These are phyloP conservation scores for Lantana camara DNA, from an alignment of 257 asterid genomes.

Conservation along the genomic window DNA sequence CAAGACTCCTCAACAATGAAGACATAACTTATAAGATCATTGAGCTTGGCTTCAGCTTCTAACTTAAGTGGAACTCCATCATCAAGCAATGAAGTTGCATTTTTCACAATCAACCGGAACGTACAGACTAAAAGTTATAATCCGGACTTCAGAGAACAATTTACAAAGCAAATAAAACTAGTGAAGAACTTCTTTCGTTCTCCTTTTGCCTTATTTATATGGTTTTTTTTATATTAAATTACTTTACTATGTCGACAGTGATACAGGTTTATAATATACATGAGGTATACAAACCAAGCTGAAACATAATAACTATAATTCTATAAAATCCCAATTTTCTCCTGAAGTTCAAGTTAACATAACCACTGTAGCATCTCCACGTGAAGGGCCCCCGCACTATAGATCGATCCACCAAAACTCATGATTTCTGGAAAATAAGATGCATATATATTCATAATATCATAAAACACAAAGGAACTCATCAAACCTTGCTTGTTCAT, in stretches of 20 bases:
- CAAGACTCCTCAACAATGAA: constrained; percentile 14
- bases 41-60: constrained; percentile 86
- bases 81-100: constrained; percentile 87
- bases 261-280: constrained; percentile 3
- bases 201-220: constrained; percentile 10
- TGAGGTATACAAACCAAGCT: constrained; percentile 2
- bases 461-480: too few relatives aligned
- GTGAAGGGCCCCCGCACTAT: too few relatives aligned
- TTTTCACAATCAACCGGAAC: constrained; percentile 75
- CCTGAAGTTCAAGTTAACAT: constrained; percentile 11
- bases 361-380: too few relatives aligned
- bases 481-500: too few relatives aligned
- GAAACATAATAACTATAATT: not conserved
- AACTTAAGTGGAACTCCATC: constrained; percentile 81
- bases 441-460: too few relatives aligned
- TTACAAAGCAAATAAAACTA: constrained; percentile 2
- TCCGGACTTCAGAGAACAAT: constrained; percentile 10
- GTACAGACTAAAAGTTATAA: constrained; percentile 69
- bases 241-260: not conserved
- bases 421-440: too few relatives aligned
- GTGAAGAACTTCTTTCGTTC: not conserved
- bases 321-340: not conserved
- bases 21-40: constrained; percentile 70
- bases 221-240: constrained; percentile 11
- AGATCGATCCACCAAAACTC: too few relatives aligned